phyloP scores from a whole-genome alignment of 345 rosid species.

The Brassica cretica region DNA sequence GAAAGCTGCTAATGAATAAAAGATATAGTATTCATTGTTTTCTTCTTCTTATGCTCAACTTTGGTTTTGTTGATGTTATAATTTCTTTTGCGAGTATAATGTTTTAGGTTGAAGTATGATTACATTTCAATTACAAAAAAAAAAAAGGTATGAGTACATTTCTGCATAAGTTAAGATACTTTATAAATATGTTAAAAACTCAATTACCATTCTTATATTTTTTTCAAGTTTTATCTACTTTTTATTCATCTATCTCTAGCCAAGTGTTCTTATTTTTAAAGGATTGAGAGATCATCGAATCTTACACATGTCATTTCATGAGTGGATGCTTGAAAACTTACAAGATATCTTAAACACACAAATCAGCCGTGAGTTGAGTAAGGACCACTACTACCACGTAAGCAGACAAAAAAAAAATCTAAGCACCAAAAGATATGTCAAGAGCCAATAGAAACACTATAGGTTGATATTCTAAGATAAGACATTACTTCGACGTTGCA shows the following conservation, averaged over 20 bases:
- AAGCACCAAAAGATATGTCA: background rate
- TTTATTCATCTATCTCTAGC: background rate
- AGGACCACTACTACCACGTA: slow-evolving; percentile 16
- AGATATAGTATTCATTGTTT: background rate
- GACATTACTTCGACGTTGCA: background rate
- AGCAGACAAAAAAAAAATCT: slow-evolving; percentile 21
- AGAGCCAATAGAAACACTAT: slow-evolving; percentile 26
- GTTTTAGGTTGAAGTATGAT: background rate
- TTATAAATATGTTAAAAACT: background rate
- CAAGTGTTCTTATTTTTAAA: background rate
- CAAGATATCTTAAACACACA: slow-evolving; percentile 4
- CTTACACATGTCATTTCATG: slow-evolving; percentile 19
- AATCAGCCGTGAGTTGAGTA: slow-evolving; percentile 1
- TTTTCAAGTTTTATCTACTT: background rate
- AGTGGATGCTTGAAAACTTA: slow-evolving; percentile 9
- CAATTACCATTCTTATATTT: background rate
- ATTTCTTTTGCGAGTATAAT: background rate
- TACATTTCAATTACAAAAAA: background rate
- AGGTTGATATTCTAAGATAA: slow-evolving; percentile 29
- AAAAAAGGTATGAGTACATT: too few species aligned
- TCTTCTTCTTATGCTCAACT: background rate
- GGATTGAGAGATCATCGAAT: slow-evolving; percentile 25
- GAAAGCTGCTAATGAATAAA: background rate
- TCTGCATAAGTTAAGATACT: background rate
- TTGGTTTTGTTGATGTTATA: background rate